Evolutionary conservation across 2,329 filamentous ascomycete genomes (phyloP).

Genomic region (Podosphaera xanthii): DNA sequence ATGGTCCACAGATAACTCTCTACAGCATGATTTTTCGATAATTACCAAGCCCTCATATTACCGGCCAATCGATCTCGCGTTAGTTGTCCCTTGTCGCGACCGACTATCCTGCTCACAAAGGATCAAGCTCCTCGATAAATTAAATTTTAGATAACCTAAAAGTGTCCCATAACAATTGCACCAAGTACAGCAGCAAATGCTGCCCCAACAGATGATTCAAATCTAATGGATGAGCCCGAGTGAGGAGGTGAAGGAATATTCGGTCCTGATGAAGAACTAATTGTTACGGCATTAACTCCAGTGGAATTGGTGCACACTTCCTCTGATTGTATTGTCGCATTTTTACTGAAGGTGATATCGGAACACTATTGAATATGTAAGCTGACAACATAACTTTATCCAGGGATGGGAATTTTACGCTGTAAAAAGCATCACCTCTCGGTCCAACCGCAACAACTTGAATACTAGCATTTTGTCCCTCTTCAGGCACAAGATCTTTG

Average conservation of each 20-base stretch:
- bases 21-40: too few species aligned
- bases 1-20: too few species aligned
- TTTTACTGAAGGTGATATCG: slow-evolving; percentile 42
- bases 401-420: slow-evolving; percentile 20
- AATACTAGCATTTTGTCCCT: slow-evolving; percentile 41
- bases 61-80: too few species aligned
- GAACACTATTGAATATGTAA: slow-evolving; percentile 31
- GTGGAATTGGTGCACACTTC: slow-evolving; percentile 34
- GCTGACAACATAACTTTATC: neutral
- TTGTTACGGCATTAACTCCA: slow-evolving; percentile 22
- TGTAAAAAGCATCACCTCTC: slow-evolving; percentile 39
- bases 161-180: too few species aligned
- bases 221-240: neutral
- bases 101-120: too few species aligned
- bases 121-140: too few species aligned
- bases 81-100: too few species aligned
- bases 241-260: neutral
- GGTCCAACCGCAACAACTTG: slow-evolving; percentile 45
- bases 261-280: neutral
- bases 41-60: too few species aligned
- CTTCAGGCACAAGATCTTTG: slow-evolving; percentile 23
- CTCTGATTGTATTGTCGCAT: slow-evolving; percentile 22
- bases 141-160: too few species aligned
- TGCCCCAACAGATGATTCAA: too few species aligned
- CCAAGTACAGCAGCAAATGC: too few species aligned